Base-by-base conservation (phyloP, 208 protist species). In the Trypanosoma rangeli region DNA sequence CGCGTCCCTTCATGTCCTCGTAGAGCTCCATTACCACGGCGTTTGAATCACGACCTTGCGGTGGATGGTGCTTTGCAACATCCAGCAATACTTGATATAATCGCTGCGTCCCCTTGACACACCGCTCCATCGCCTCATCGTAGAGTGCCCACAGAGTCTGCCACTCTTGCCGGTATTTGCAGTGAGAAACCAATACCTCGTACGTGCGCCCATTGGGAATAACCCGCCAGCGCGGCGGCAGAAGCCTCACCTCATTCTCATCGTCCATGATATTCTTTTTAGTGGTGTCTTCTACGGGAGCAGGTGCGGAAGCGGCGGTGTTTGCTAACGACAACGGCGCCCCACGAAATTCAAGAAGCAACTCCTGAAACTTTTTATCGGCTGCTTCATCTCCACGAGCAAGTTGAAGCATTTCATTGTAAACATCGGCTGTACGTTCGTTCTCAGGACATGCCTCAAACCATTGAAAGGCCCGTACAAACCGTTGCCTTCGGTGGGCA, bases 341-440 rank as follows among this genome's bases (percentile, higher is more conserved):
- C 70, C 90, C 90, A 50, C 90, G 87, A 24, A 86, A 82, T 62
- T 86, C 68, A 18, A 74, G 50, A 1, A 95, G 78, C 18, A 86
- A 20, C 16, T 44, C 46, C 35, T 93, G 66, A 70, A 90, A 95
- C 20, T 79, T 68, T 2, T 50, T 52, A 37, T 77, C 68, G 53
- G 90, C 80, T 10, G 68, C 48, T 50, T 57, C 37, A 1, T 74
- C 79, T 55, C 72, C 69, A 24, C 90, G 86, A 15, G 90, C 74
- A 5, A 93, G 70, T 52, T 88, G 91, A 35, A 95, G 75, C 57
- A 92, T 71, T 55, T 87, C 86, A 64, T 95, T 95, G 72, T 84
- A 95, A 22, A 95, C 59, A 56, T 85, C 80, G 15, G 80, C 78
- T 16, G 35, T 79, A 29, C 87, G 85, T 4, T 77, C 53, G 13